These are phyloP conservation scores for Phytophthora brassicae DNA, from an alignment of 352 stramenopile genomes.

Conservation along the genomic window DNA sequence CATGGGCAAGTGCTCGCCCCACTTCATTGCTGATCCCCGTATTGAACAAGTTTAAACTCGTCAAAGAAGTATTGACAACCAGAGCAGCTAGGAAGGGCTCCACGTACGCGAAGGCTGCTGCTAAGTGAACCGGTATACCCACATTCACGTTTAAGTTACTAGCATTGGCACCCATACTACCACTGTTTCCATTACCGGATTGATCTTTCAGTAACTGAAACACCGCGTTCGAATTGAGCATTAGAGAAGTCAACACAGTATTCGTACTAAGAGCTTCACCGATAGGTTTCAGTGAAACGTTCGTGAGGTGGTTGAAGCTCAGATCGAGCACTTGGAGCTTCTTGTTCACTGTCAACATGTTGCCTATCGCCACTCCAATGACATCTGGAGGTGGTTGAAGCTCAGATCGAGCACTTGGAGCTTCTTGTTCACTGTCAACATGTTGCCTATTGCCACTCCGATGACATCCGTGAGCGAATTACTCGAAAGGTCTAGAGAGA, in stretches of 20 bases:
- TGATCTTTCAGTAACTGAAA: conserved; percentile 35
- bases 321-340: conserved; percentile 52
- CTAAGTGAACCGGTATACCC: conserved; percentile 14
- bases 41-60: conserved; percentile 58
- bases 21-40: conserved; percentile 58
- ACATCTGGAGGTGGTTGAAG: conserved; percentile 50
- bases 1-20: conserved; percentile 41
- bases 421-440: conserved; percentile 59
- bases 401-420: conserved; percentile 56
- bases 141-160: conserved; percentile 6
- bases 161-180: neutral
- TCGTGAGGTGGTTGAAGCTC: conserved; percentile 58
- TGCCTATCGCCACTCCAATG: conserved; percentile 39
- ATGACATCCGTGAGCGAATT: conserved; percentile 54
- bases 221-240: conserved; percentile 63
- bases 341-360: conserved; percentile 65
- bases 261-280: conserved; percentile 47
- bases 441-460: conserved; percentile 41
- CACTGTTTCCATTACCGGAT: neutral
- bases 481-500: conserved; percentile 60
- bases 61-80: conserved; percentile 42
- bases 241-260: conserved; percentile 49
- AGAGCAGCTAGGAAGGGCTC: conserved; percentile 46
- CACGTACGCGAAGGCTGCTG: conserved; percentile 25
- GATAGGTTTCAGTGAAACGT: conserved; percentile 33